A percentile compares a stretch with the other conserved stretches of the same genome.
These are phyloP conservation scores for Populus hybrid DNA, from an alignment of 441 rosid genomes.

Conservation along the genomic window DNA sequence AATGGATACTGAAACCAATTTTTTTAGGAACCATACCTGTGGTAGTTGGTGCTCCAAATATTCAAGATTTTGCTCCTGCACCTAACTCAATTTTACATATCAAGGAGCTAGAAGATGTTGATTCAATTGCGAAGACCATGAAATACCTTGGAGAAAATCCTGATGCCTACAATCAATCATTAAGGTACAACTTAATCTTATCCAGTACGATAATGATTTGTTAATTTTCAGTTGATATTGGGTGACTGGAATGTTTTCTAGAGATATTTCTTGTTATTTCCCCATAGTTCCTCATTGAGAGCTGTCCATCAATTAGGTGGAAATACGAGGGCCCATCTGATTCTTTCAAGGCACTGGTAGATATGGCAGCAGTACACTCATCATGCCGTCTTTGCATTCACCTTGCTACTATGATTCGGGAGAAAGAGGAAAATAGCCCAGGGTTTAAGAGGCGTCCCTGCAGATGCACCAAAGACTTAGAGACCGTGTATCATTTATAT, in stretches of 20 bases:
- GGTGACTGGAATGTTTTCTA: background rate
- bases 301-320: constrained; percentile 55
- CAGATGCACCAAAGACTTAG: constrained; percentile 67
- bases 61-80: constrained; percentile 81
- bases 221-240: background rate
- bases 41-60: constrained; percentile 90
- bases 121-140: constrained; percentile 66
- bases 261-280: background rate
- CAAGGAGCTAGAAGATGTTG: constrained; percentile 50
- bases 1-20: background rate
- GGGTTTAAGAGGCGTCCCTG: constrained; percentile 67
- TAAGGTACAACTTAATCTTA: constrained; percentile 41
- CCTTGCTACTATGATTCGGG: constrained; percentile 64
- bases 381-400: constrained; percentile 93
- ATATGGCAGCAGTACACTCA: constrained; percentile 93
- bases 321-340: constrained; percentile 84
- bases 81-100: constrained; percentile 66
- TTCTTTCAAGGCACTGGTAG: constrained; percentile 88
- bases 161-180: constrained; percentile 61
- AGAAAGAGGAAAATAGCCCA: constrained; percentile 63
- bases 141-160: constrained; percentile 65
- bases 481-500: constrained; percentile 63
- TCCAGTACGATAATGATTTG: background rate
- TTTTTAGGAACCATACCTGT: constrained; percentile 80
- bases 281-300: constrained; percentile 14